Base-by-base conservation (phyloP, 2,329 filamentous ascomycete species). In the Fusarium devonianum region DNA sequence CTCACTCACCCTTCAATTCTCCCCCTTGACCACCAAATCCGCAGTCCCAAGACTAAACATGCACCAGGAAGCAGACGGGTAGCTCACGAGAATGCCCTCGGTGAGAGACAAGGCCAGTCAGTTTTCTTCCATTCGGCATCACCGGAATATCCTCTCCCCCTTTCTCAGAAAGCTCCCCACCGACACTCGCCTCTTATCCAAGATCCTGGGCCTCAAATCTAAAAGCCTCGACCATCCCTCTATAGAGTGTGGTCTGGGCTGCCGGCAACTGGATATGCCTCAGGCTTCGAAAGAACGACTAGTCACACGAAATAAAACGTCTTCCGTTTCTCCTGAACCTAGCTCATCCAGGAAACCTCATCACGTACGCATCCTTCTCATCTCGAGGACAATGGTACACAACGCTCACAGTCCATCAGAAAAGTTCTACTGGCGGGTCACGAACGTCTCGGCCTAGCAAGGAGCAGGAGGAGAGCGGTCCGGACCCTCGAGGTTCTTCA, bases 31-130 rank as follows among this genome's bases (percentile, higher is more conserved):
- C 14, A 13, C n/a, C 12, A 9, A 11, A 29, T 12, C 29, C 33
- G 26, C 28, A 13, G 25, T 26, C 14, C 25, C 42, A 29, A 16
- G 32, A 29, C 23, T 22, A 58, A 56, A 51, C 16, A 63, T 64
- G 60, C 42, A 38, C 49, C 36, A 52, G 38, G 29, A 47, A 38
- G 22, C 30, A 33, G 37, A 36, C 29, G 21, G 35, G 29, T 39
- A 45, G 48, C 42, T 49, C 48, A 56, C 49, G 41, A 65, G 62
- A 57, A 65, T 65, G 62, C 62, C 62, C 56, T 63, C 62, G 35
- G 63, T 63, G 56, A 58, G 46, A 57, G 62, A 65, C 50, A 65
- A 65, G 55, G 62, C 62, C 49, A 62, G 50, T 37, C 51, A 54
- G 40, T 63, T 60, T 42, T 64, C 62, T 51, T 57, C 49, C 34